Conservation (phyloP, 768 basidiomycete species). For the Lentinula aciculospora region DNA sequence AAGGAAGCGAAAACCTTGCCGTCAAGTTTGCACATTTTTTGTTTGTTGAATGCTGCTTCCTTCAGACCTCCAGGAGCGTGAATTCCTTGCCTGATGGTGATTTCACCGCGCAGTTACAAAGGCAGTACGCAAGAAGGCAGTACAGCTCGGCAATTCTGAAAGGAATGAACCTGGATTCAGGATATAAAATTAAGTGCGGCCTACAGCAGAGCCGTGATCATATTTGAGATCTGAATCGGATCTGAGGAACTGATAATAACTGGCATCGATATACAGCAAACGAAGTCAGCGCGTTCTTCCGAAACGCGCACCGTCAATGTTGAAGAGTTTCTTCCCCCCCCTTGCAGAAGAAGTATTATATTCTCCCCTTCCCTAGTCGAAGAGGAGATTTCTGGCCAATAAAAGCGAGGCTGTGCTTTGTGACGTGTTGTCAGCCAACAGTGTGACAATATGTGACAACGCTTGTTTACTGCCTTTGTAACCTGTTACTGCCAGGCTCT, state of each 20-base stretch:
- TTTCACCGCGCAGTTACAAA: too few species aligned
- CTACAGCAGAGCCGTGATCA: neutral
- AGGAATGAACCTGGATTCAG: neutral
- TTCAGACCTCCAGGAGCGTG: too few species aligned
- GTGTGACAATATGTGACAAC: neutral
- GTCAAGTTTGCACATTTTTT: neutral
- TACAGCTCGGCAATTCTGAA: neutral
- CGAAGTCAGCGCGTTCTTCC: neutral
- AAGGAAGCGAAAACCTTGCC: neutral
- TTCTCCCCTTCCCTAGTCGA: neutral
- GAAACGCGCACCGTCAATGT: neutral
- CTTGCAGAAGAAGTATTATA: neutral
- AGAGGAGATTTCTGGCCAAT: neutral
- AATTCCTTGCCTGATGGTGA: too few species aligned
- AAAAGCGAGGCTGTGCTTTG: neutral
- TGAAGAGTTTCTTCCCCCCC: neutral
- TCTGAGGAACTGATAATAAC: neutral
- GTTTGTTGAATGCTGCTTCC: neutral
- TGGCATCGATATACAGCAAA: neutral
- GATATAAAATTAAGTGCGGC: conserved; percentile 2
- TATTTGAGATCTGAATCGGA: neutral
- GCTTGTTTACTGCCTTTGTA: neutral
- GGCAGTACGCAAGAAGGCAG: neutral
- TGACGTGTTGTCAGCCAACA: neutral
- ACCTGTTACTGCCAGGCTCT: conserved; percentile 1